Base-by-base conservation (phyloP, 2,329 filamentous ascomycete species). In the Trichoderma sp. region DNA sequence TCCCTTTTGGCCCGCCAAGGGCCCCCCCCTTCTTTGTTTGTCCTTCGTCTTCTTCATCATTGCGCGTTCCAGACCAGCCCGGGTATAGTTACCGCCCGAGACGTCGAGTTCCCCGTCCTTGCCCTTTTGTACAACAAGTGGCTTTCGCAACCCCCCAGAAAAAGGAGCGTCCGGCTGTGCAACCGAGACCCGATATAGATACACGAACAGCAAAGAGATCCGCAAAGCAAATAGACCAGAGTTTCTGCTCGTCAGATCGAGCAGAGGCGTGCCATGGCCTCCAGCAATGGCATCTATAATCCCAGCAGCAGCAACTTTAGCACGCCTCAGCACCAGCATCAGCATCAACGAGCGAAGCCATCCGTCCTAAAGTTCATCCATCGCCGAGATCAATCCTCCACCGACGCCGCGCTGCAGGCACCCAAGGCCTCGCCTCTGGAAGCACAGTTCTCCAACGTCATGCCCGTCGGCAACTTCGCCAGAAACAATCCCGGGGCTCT, bases 331-430 rank as follows among this genome's bases (percentile, higher is more conserved):
- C 33, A 35, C 6, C 33, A 40, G 6, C 37, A 40, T 8, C 40
- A 43, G 19, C 40, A 43, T n/a, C 81, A 83, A 63, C 77, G 83
- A 55, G 80, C 83, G 70, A 86, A 83, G 75, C 84, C 84, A 2
- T 85, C 81, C 21, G 83, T 86, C 49, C 75, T 87, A 61, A 83
- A 81, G 70, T 83, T 87, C 72, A 83, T 86, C 65, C 80, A 84
- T 70, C 81, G 84, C 68, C 82, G 82, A 68, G 84, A 83, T 76
- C 80, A 83, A 76, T 80, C 82, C 65, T 83, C 83, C 8, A 81
- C 81, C 72, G 83, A 80, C 27, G 73, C 77, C n/a, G 74, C 72
- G 13, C 74, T 82, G 33, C 75, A 77, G 24, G 60, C 69, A 11
- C 27, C 57, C 49, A 66, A 66, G 21, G 63, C 62, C 24, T 58